Conservation (phyloP, 805 yeast genomes). For the Barnettozyma siamensis region DNA sequence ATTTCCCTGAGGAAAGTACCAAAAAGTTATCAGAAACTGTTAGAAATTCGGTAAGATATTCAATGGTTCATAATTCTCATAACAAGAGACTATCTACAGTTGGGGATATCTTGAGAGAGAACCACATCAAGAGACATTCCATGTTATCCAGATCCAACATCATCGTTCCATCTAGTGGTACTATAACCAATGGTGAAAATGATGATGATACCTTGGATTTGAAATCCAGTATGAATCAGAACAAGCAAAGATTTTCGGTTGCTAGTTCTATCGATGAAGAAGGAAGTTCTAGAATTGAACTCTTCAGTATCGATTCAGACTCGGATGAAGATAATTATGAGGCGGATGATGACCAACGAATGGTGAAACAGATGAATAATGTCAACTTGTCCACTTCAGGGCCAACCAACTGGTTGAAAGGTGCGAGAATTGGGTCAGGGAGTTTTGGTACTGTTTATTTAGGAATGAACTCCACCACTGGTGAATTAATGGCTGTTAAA, state of each 20-base stretch:
- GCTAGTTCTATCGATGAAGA: constrained; percentile 20
- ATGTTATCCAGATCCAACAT: constrained; percentile 11
- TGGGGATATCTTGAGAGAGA: constrained; percentile 58
- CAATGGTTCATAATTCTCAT: constrained; percentile 34
- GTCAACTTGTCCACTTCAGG: constrained; percentile 32
- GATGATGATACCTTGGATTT: constrained; percentile 23
- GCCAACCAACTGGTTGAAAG: constrained; percentile 85
- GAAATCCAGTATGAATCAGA: constrained; percentile 27
- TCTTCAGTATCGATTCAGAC: constrained; percentile 23
- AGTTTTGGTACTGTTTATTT: constrained; percentile 90
- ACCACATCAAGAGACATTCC: constrained; percentile 39
- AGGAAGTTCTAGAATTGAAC: constrained; percentile 24
- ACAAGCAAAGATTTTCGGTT: constrained; percentile 23
- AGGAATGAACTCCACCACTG: constrained; percentile 88
- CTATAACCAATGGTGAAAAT: not conserved
- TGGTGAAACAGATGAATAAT: constrained; percentile 6
- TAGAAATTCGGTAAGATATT: constrained; percentile 76
- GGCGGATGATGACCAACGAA: constrained; percentile 2
- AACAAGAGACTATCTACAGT: constrained; percentile 40
- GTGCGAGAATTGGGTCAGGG: constrained; percentile 91
- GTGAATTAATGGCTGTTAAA: constrained; percentile 96
- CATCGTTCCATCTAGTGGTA: constrained; percentile 4
- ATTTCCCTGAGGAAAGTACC: constrained; percentile 80
- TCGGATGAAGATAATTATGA: constrained; percentile 10
- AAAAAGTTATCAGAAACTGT: constrained; percentile 72